phyloP scores from a whole-genome alignment of 2,329 filamentous ascomycete genomes.

The Exserohilum rostratum region DNA sequence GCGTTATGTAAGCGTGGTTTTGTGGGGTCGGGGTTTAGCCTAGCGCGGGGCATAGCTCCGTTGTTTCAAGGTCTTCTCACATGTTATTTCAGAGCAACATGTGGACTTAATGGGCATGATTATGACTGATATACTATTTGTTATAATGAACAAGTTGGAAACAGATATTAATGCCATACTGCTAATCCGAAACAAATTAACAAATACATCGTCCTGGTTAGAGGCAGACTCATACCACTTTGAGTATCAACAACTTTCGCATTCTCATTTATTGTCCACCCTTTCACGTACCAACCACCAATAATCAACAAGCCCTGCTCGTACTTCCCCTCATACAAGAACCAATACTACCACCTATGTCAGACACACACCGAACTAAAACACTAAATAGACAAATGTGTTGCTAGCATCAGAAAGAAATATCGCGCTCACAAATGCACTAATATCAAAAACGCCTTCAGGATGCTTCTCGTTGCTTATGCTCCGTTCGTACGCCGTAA shows the following conservation, averaged over 20 bases:
- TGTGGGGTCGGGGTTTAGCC: constrained; percentile 9
- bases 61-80: no score
- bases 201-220: no score
- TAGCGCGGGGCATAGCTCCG: constrained; percentile 15
- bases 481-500: neutral
- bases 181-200: no score
- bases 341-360: neutral
- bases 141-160: no score
- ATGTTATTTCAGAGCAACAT: no score
- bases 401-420: neutral
- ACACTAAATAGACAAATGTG: neutral
- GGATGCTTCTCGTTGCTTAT: constrained; percentile 2
- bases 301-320: neutral
- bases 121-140: no score
- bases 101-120: no score
- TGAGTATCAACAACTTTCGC: no score
- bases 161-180: no score
- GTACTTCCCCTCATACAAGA: neutral
- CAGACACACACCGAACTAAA: neutral
- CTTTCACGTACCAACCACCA: no score
- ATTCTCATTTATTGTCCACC: no score
- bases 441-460: neutral
- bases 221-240: no score
- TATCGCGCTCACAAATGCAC: neutral
- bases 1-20: constrained; percentile 18